Conservation (phyloP, 768 basidiomycete species). For the Amanita inopinata region DNA sequence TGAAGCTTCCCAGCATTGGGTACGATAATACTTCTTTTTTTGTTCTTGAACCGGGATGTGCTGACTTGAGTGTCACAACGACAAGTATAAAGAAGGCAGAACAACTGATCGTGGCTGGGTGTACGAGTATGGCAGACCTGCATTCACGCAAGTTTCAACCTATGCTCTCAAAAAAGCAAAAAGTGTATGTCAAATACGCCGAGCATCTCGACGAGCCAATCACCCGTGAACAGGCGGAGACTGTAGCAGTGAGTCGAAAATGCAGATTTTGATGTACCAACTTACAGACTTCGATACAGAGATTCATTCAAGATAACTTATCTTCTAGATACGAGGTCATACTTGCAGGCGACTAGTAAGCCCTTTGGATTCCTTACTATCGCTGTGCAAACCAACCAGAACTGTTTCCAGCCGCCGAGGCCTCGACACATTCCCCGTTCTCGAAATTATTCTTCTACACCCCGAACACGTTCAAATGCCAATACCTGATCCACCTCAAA, state of each 20-base stretch:
- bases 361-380: conserved; percentile 1
- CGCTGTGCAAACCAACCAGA: background rate
- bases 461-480: conserved; percentile 35
- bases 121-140: conserved; percentile 32
- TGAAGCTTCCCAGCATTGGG: conserved; percentile 39
- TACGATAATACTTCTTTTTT: conserved; percentile 15
- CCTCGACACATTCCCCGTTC: conserved; percentile 21
- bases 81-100: conserved; percentile 26
- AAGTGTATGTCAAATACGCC: conserved; percentile 29
- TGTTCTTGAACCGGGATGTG: conserved; percentile 2
- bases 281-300: no score
- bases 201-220: conserved; percentile 27
- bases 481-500: conserved; percentile 17
- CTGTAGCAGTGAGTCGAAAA: conserved; percentile 30
- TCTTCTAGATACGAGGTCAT: conserved; percentile 38
- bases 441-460: conserved; percentile 36
- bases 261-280: background rate
- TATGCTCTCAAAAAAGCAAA: conserved; percentile 29
- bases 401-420: conserved; percentile 43
- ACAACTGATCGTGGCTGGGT: conserved; percentile 42
- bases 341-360: conserved; percentile 52
- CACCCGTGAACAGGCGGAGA: conserved; percentile 31
- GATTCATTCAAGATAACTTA: conserved; percentile 37
- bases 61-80: background rate
- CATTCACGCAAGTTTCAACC: conserved; percentile 24